Percentiles rank a stretch among this genome's conserved stretches.
phyloP scores from a whole-genome alignment of 139 green algal genomes.

The Closterium sp. region DNA sequence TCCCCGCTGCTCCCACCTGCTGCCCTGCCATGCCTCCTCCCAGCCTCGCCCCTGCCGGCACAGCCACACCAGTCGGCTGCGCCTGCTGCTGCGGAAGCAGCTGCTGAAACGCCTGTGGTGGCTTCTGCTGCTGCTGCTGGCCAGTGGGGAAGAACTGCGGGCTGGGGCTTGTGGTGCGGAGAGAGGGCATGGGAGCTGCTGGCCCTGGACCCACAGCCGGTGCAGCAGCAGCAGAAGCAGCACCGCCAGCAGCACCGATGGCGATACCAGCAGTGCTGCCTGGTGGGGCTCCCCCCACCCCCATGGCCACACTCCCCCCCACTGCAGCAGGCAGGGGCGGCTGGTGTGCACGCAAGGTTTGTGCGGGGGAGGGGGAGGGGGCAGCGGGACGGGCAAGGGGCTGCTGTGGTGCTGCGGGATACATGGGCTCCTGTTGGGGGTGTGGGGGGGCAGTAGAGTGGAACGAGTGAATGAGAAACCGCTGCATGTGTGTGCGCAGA shows the following conservation, averaged over 20 bases:
- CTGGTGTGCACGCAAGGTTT: not conserved
- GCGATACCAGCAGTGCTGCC: not conserved
- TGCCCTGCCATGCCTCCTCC: not conserved
- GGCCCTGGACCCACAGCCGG: not conserved
- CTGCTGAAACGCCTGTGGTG: not conserved
- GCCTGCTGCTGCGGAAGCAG: not conserved
- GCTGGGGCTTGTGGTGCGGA: not conserved
- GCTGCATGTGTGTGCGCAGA: no score
- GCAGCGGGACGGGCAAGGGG: not conserved
- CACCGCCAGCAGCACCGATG: not conserved
- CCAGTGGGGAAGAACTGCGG: not conserved
- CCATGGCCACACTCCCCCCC: not conserved
- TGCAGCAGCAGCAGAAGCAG: not conserved
- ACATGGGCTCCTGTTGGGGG: not conserved
- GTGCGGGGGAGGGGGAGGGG: not conserved
- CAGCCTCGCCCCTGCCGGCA: not conserved
- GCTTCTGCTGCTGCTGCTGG: not conserved
- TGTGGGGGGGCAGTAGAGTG: not conserved
- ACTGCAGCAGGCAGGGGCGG: not conserved
- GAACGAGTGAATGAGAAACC: not conserved
- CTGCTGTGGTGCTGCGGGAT: not conserved
- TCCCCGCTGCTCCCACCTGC: no score
- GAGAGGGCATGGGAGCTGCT: not conserved
- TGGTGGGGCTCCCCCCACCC: not conserved
- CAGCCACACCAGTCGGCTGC: not conserved